A percentile compares a stretch with the other conserved stretches of the same genome.
Conservation (phyloP, 345 rosid genomes). For the Durio zibethinus region DNA sequence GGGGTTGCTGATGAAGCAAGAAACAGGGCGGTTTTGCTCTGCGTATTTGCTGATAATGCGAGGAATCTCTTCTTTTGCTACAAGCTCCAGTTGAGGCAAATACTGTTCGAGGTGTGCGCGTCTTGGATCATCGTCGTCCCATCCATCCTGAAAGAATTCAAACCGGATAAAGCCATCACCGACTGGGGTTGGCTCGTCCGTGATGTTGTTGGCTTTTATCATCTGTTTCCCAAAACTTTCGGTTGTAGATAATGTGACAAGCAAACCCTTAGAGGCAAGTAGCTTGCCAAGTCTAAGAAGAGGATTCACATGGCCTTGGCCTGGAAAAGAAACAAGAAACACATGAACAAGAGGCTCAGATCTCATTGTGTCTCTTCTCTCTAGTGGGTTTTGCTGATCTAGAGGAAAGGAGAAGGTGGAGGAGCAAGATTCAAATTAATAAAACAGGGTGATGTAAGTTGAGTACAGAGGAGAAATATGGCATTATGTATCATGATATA, state of each 20-base stretch:
- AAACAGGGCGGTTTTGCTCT: slow-evolving; percentile 57
- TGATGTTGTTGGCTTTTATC: slow-evolving; percentile 43
- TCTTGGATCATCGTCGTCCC: slow-evolving; percentile 46
- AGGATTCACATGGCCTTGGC: slow-evolving; percentile 84
- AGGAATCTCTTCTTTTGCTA: slow-evolving; percentile 44
- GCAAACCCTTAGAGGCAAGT: slow-evolving; percentile 74
- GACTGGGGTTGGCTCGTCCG: slow-evolving; percentile 42
- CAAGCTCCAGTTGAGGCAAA: slow-evolving; percentile 47
- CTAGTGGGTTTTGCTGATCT: not conserved
- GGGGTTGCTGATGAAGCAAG: slow-evolving; percentile 81
- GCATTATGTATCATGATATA: not conserved
- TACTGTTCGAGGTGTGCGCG: slow-evolving; percentile 36
- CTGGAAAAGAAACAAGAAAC: slow-evolving; percentile 71
- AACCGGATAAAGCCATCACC: slow-evolving; percentile 67
- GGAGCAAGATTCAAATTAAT: not conserved
- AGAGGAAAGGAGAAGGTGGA: not conserved
- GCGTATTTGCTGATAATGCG: slow-evolving; percentile 42
- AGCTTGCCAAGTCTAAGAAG: slow-evolving; percentile 74
- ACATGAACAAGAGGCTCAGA: slow-evolving; percentile 50
- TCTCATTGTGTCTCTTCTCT: slow-evolving; percentile 30
- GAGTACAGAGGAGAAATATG: slow-evolving; percentile 17
- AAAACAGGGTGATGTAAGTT: not conserved
- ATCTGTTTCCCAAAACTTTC: slow-evolving; percentile 50
- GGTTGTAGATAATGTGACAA: slow-evolving; percentile 60
- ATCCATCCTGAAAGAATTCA: slow-evolving; percentile 70